Percentiles rank a stretch among this genome's conserved stretches.
Conservation (phyloP, 2,329 filamentous ascomycete genomes). For the Aspergillus melleus region DNA sequence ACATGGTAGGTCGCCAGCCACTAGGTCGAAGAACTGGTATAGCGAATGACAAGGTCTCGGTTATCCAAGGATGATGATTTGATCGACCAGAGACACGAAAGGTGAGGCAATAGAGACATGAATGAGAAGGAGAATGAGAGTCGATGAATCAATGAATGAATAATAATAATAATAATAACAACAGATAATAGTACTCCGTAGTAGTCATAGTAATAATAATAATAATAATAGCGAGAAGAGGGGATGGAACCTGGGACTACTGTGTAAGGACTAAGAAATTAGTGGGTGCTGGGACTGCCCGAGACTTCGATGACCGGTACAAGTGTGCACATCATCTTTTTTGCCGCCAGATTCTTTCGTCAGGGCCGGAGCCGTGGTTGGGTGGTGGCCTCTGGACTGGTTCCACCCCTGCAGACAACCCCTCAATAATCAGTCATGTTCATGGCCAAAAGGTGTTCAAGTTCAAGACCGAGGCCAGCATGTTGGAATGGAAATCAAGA, state of each 20-base stretch:
- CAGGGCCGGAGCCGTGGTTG: constrained; percentile 22
- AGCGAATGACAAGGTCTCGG: not conserved
- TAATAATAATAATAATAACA: no score
- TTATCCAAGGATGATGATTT: not conserved
- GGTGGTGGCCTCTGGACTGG: constrained; percentile 12
- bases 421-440: constrained; percentile 17
- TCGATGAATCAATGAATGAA: no score
- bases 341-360: constrained; percentile 11
- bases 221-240: no score
- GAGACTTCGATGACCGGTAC: constrained; percentile 19
- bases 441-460: not conserved
- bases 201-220: no score
- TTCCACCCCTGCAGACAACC: constrained; percentile 19
- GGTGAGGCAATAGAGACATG: not conserved
- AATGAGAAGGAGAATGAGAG: not conserved
- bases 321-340: constrained; percentile 19
- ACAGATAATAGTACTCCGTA: no score
- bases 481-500: no score
- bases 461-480: no score
- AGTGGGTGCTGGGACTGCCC: constrained; percentile 1
- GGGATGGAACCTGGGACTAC: not conserved
- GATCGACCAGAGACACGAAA: not conserved
- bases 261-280: not conserved
- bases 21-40: not conserved
- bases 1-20: no score